phyloP scores from a whole-genome alignment of 1,284 basidiomycete genomes.

The Pyrrhoderma lamaoense region DNA sequence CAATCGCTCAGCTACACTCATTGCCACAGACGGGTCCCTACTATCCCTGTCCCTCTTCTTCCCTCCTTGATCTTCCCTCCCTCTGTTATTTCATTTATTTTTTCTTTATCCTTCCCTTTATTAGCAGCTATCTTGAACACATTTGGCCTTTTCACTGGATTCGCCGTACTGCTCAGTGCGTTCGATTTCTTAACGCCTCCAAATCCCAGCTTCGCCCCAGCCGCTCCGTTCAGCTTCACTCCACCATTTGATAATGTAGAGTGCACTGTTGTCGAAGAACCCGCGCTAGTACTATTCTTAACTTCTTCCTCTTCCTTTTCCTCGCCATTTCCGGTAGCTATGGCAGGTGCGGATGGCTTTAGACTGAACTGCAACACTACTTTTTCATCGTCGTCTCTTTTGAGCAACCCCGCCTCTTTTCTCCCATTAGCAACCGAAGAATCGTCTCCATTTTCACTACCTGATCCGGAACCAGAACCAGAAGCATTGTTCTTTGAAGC shows the following conservation, averaged over 20 bases:
- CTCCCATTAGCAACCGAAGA: constrained; percentile 21
- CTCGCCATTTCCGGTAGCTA: neutral
- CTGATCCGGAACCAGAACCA: constrained; percentile 26
- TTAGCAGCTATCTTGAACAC: constrained; percentile 53
- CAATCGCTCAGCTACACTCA: constrained; percentile 79
- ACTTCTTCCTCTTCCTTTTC: too few species aligned
- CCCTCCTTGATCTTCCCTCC: too few species aligned
- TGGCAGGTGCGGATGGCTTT: constrained; percentile 38
- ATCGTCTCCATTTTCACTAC: constrained; percentile 15
- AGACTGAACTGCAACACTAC: constrained; percentile 62
- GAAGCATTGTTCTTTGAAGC: constrained; percentile 92
- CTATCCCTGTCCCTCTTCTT: too few species aligned
- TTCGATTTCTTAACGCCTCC: constrained; percentile 25
- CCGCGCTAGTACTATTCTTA: neutral
- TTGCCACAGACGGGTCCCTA: constrained; percentile 34
- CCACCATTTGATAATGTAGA: too few species aligned
- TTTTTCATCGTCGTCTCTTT: constrained; percentile 71
- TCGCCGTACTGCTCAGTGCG: constrained; percentile 32
- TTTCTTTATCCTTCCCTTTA: constrained; percentile 27
- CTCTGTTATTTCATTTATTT: constrained; percentile 27
- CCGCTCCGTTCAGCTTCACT: too few species aligned
- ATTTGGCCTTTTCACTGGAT: constrained; percentile 62
- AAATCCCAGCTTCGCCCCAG: too few species aligned
- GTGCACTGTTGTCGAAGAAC: constrained; percentile 20
- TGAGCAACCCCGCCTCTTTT: constrained; percentile 52